Base-by-base conservation (phyloP, 1,284 basidiomycete genomes). In the Malassezia globosa region DNA sequence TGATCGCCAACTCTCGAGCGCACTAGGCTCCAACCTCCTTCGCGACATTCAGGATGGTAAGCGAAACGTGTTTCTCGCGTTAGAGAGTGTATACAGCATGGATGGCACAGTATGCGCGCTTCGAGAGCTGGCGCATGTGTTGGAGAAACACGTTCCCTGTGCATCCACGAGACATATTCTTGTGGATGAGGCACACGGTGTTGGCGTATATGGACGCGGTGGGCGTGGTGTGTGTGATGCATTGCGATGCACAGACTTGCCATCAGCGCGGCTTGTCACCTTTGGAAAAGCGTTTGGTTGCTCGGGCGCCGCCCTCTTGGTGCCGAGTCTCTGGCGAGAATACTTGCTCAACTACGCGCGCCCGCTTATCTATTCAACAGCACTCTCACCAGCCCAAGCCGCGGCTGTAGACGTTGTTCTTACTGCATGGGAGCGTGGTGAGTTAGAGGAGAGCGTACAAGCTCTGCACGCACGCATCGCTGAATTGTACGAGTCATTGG, bases 261-360 rank as follows among this genome's bases (percentile, higher is more conserved):
- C 54, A 16, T 53, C 64, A 10, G 37, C 27, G 19, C 54, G 64
- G 10, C 51, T 69, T 21, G 60, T 64, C 39, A 71, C 66, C 0
- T 72, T 66, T 42, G 66, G 66, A 16, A 66, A 72, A 37, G 60
- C 66, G 22, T 58, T 63, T 46, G 68, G 66, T 7, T 54, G 59
- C 16, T 53, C 54, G 4, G 68, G 66, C 11, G 90, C 88, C 34
- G 83, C 87, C 2, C 72, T 95, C 4, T 74, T 94, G 21, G 83
- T 81, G 33, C 82, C 77, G 14, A 76, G 78, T 2, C 75, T 86
- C 1, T 78, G 88, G 25, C 80, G 83, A 6, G 80, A 84, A 53
- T 95, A 89, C 73, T 75, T 95, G 18, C 76, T 94, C 66, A 96
- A 96, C 71, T 96, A 94, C 73, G 88, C 88, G 0, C 78, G 90